Percentiles rank a stretch among this genome's conserved stretches.
Conservation (phyloP, 768 basidiomycete species). For the Rhodotorula babjevae region DNA sequence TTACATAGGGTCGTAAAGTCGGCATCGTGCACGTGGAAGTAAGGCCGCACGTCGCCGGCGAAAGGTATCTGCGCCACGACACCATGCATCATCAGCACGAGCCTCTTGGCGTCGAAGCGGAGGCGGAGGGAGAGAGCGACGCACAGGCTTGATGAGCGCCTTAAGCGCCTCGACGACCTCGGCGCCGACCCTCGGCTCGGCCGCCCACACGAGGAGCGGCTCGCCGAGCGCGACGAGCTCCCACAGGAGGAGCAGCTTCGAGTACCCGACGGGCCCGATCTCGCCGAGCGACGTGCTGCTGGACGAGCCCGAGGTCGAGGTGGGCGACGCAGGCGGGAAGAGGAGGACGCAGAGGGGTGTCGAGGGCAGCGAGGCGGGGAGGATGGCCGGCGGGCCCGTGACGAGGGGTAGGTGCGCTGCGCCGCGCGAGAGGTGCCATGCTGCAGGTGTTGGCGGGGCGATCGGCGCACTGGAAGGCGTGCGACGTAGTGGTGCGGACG, state of each 20-base stretch:
- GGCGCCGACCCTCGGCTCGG: constrained; percentile 69
- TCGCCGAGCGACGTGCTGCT: too few relatives aligned
- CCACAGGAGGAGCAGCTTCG: constrained; percentile 60
- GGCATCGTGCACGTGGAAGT: constrained; percentile 91
- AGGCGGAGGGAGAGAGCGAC: constrained; percentile 30
- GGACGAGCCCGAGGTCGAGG: neutral
- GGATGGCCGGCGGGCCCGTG: constrained; percentile 43
- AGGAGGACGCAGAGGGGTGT: constrained; percentile 53
- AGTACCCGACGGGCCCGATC: constrained; percentile 39
- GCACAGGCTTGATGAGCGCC: constrained; percentile 76
- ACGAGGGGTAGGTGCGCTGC: too few relatives aligned
- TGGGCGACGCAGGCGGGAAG: neutral
- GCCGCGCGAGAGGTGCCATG: neutral
- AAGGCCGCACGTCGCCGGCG: constrained; percentile 80
- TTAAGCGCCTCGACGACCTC: constrained; percentile 89
- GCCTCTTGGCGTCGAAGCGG: too few relatives aligned
- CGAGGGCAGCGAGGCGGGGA: constrained; percentile 63
- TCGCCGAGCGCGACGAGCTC: constrained; percentile 88
- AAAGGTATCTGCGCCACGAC: constrained; percentile 63
- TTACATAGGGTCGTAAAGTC: constrained; percentile 59
- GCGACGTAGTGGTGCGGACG: too few relatives aligned
- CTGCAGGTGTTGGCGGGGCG: neutral
- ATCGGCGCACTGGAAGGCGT: too few relatives aligned
- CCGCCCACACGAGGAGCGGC: constrained; percentile 78
- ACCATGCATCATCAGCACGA: too few relatives aligned